These are phyloP conservation scores for Aurinia saxatilis DNA, from an alignment of 345 rosid species.

Conservation along the genomic window DNA sequence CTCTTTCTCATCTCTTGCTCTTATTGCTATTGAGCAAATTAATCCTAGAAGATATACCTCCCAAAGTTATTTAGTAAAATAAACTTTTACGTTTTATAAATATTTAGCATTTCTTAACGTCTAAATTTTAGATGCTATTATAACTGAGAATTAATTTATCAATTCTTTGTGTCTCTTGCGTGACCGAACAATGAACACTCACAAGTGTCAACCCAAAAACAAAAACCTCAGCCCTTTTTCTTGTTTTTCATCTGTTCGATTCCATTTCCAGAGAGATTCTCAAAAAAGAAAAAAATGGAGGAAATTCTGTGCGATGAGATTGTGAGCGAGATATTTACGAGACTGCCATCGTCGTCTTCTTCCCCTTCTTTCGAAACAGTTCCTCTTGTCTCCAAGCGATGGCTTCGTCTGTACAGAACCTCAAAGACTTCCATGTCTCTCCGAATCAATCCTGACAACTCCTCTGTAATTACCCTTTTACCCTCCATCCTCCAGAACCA, in stretches of 20 bases:
- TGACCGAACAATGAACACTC: slow-evolving; percentile 16
- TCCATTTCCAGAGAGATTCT: background rate
- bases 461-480: slow-evolving; percentile 31
- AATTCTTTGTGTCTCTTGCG: slow-evolving; percentile 15
- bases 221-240: background rate
- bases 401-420: slow-evolving; percentile 74
- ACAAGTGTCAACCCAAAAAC: slow-evolving; percentile 8
- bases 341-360: slow-evolving; percentile 36
- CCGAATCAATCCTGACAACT: slow-evolving; percentile 25
- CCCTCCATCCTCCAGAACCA: slow-evolving; percentile 46
- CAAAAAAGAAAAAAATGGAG: slow-evolving; percentile 45
- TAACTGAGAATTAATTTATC: background rate
- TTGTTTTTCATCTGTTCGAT: background rate
- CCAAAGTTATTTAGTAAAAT: too few relatives aligned
- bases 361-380: slow-evolving; percentile 34
- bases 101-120: too few relatives aligned
- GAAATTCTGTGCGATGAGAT: slow-evolving; percentile 62
- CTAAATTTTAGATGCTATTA: too few relatives aligned
- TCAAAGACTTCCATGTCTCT: slow-evolving; percentile 68
- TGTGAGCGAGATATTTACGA: slow-evolving; percentile 61
- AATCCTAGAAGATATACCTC: too few relatives aligned
- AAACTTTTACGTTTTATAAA: too few relatives aligned
- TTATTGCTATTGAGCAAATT: too few relatives aligned
- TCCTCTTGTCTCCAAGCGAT: slow-evolving; percentile 77
- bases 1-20: too few relatives aligned